phyloP scores from a whole-genome alignment of 164 flowering plant species.

The Nymphaea thermarum region DNA sequence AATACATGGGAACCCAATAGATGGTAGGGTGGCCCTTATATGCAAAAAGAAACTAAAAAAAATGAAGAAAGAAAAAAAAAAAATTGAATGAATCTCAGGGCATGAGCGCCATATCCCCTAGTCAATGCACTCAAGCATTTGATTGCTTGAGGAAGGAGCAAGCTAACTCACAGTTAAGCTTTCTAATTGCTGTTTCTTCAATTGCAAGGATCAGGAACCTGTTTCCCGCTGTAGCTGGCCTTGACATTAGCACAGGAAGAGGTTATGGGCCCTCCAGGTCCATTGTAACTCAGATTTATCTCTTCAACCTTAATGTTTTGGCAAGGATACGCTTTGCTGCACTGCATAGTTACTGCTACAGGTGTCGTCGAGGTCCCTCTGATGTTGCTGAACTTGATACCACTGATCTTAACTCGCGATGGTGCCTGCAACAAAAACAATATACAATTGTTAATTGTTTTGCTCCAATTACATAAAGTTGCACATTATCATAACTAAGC shows the following conservation, averaged over 20 bases:
- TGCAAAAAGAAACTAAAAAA: too few species aligned
- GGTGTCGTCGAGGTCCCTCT: neutral
- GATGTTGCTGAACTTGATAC: neutral
- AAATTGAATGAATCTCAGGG: too few species aligned
- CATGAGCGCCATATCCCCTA: too few species aligned
- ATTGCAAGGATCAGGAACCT: neutral
- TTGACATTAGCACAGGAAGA: neutral
- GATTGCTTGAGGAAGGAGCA: too few species aligned
- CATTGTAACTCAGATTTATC: neutral
- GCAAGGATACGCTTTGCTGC: neutral
- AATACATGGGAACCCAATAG: too few species aligned
- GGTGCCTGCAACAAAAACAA: neutral
- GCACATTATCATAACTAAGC: too few species aligned
- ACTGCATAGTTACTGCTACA: neutral
- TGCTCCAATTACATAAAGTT: too few species aligned
- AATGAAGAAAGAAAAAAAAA: too few species aligned
- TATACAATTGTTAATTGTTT: too few species aligned
- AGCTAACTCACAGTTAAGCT: too few species aligned
- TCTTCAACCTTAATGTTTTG: neutral
- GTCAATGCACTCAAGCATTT: too few species aligned
- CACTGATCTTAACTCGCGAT: neutral
- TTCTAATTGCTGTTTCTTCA: neutral
- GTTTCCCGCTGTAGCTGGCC: neutral
- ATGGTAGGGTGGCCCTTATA: too few species aligned
- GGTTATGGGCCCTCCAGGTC: neutral